Conservation (phyloP, 495 filamentous ascomycete genomes). For the Xylaria flabelliformis region DNA sequence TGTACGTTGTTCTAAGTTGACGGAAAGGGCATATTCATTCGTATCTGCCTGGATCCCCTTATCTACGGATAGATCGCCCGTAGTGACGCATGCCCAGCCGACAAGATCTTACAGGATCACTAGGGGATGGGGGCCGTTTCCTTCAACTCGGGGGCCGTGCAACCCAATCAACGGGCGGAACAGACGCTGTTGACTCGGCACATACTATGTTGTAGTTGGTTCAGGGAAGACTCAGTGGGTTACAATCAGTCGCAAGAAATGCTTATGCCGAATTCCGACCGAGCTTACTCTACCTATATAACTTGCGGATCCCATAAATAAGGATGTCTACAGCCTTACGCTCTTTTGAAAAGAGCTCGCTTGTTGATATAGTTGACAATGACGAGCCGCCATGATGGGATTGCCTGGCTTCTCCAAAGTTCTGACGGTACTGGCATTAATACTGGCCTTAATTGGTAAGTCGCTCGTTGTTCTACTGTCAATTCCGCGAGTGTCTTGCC, state of each 20-base stretch:
- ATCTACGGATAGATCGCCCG: background rate
- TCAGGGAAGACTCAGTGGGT: background rate
- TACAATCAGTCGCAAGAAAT: background rate
- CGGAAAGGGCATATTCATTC: background rate
- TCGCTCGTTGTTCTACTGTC: background rate
- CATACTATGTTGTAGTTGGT: background rate
- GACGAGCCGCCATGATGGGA: conserved; percentile 11
- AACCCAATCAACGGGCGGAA: conserved; percentile 2
- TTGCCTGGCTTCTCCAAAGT: conserved; percentile 2
- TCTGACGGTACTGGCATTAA: background rate
- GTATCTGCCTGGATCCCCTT: background rate
- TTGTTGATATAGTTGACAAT: background rate
- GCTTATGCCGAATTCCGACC: conserved; percentile 6
- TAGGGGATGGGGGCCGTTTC: background rate
- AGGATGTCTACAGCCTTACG: conserved; percentile 15
- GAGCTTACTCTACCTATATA: background rate
- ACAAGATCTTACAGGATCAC: conserved; percentile 11
- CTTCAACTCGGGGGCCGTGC: background rate
- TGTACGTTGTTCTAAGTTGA: no score
- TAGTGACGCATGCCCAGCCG: conserved; percentile 12
- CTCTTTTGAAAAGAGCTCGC: background rate
- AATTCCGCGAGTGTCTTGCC: background rate
- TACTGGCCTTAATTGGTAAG: conserved; percentile 24
- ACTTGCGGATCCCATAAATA: conserved; percentile 9
- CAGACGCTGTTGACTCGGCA: background rate